Conservation (phyloP, 495 filamentous ascomycete genomes). For the Penicillium riverlandense region DNA sequence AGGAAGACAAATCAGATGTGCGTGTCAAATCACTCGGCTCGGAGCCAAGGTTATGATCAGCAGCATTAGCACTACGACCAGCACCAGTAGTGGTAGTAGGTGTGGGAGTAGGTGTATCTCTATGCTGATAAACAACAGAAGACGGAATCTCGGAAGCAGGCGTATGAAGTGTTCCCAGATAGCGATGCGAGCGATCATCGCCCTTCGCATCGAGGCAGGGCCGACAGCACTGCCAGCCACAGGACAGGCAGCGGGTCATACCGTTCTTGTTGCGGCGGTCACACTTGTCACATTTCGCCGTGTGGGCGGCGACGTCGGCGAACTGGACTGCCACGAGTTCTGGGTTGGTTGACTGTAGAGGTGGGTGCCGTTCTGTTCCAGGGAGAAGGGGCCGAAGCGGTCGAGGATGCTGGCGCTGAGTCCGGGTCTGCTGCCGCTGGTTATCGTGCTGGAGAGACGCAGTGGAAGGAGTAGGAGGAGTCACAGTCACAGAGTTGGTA, state of each 20-base stretch:
- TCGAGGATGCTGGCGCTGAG: background rate
- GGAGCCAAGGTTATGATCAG: no score
- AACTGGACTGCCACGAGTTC: background rate
- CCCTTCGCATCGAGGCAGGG: constrained; percentile 20
- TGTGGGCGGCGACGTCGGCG: constrained; percentile 20
- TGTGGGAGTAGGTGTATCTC: no score
- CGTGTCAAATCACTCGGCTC: no score
- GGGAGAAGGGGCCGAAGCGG: background rate
- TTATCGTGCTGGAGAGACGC: no score
- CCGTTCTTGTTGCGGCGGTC: constrained; percentile 22
- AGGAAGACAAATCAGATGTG: background rate
- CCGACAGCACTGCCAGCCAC: constrained; percentile 21
- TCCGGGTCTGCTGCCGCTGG: background rate
- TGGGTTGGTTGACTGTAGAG: background rate
- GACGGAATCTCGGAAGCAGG: no score
- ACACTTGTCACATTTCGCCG: constrained; percentile 32
- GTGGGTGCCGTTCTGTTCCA: background rate
- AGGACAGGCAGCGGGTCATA: constrained; percentile 24
- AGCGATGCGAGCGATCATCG: constrained; percentile 18
- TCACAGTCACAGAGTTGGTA: no score
- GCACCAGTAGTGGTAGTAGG: no score
- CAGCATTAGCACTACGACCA: no score
- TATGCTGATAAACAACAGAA: no score
- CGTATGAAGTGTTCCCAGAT: background rate
- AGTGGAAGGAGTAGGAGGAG: no score